Conservation (phyloP, 2,329 filamentous ascomycete species). For the Diaporthe citri region DNA sequence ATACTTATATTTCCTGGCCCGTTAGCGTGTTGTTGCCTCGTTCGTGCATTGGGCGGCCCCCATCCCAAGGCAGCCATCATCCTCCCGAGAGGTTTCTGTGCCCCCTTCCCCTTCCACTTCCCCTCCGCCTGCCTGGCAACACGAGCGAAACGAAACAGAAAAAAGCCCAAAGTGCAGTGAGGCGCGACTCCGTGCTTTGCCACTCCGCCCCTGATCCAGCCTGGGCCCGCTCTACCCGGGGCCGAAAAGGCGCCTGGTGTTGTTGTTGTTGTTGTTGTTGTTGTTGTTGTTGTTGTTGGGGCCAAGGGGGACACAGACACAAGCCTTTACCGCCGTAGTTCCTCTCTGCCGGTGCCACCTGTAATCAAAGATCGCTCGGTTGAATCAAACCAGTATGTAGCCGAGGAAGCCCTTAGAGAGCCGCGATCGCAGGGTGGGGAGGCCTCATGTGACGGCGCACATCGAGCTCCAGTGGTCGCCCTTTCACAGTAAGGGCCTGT, state of each 20-base stretch:
- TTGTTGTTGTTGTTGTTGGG: not conserved
- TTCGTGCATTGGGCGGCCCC: not conserved
- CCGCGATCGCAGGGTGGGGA: slow-evolving; percentile 1
- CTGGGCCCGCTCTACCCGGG: not conserved
- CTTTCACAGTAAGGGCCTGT: not conserved
- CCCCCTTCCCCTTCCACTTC: not conserved
- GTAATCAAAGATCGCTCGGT: not conserved
- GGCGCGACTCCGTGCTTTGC: not conserved
- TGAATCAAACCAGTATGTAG: not conserved
- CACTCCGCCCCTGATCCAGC: not conserved
- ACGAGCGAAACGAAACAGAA: not conserved
- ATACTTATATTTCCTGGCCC: not conserved
- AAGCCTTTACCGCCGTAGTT: not conserved
- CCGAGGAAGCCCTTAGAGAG: not conserved
- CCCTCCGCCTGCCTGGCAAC: not conserved
- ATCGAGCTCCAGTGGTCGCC: not conserved
- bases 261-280: not conserved
- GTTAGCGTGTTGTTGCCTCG: slow-evolving; percentile 24
- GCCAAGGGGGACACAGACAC: not conserved
- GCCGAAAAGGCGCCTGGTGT: slow-evolving; percentile 9
- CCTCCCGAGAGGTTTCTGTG: not conserved
- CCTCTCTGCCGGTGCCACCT: not conserved
- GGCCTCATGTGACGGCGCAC: not conserved
- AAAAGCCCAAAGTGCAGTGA: too few species aligned
- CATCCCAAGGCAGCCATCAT: slow-evolving; percentile 5